phyloP scores from a whole-genome alignment of 106 monocot genomes.

The Ottelia alismoides region DNA sequence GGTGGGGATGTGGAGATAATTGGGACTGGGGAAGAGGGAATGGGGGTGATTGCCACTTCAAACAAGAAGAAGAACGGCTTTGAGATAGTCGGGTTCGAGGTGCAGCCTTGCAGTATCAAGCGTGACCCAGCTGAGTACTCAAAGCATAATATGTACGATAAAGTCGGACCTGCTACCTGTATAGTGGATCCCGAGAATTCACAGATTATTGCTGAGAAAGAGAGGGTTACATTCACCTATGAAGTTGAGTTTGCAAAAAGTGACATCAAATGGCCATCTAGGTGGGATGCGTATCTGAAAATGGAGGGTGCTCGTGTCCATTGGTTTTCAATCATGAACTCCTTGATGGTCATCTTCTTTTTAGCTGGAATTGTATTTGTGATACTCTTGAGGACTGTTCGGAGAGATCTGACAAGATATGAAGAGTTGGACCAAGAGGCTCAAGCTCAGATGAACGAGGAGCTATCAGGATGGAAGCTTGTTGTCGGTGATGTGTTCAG shows the following conservation, averaged over 20 bases:
- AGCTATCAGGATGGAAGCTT: constrained; percentile 60
- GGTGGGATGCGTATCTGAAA: constrained; percentile 64
- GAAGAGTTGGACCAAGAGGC: constrained; percentile 53
- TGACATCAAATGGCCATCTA: constrained; percentile 55
- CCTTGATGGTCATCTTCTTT: constrained; percentile 45
- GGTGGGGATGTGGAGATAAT: constrained; percentile 25
- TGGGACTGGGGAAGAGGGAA: constrained; percentile 37
- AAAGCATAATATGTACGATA: constrained; percentile 32
- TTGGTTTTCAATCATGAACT: constrained; percentile 76
- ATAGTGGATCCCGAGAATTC: too few species aligned
- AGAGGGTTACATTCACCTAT: constrained; percentile 52
- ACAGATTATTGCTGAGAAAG: constrained; percentile 36
- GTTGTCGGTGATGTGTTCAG: constrained; percentile 68
- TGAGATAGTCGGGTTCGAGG: constrained; percentile 60
- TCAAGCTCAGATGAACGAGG: constrained; percentile 57
- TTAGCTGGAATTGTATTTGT: too few species aligned
- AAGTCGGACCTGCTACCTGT: constrained; percentile 16
- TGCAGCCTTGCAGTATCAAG: constrained; percentile 51
- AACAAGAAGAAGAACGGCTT: constrained; percentile 13
- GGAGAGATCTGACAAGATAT: constrained; percentile 54
- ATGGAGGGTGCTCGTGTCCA: constrained; percentile 56
- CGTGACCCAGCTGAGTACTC: constrained; percentile 18
- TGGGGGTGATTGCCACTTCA: too few species aligned
- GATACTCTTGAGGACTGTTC: constrained; percentile 50
- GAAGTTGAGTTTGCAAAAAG: constrained; percentile 47